Conservation (phyloP, 352 stramenopile genomes). For the Pythium oligandrum region DNA sequence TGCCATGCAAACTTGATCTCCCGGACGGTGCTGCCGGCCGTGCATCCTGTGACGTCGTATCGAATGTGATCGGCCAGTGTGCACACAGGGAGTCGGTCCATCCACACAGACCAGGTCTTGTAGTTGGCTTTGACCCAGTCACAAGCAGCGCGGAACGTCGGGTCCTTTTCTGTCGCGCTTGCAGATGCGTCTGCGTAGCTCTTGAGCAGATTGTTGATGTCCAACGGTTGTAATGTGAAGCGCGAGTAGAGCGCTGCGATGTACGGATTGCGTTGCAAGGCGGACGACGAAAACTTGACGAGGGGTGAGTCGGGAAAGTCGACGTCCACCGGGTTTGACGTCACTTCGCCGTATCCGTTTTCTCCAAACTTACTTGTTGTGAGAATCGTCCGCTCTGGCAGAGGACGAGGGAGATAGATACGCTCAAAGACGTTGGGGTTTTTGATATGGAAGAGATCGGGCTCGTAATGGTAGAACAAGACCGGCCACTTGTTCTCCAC, state of each 20-base stretch:
- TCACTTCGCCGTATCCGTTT: conserved; percentile 34
- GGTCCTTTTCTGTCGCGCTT: background rate
- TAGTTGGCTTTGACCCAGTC: conserved; percentile 29
- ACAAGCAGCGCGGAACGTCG: conserved; percentile 28
- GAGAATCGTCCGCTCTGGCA: conserved; percentile 13
- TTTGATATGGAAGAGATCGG: conserved; percentile 32
- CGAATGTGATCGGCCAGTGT: conserved; percentile 20
- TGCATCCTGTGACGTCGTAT: conserved; percentile 22
- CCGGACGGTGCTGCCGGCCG: conserved; percentile 3
- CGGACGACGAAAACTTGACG: no score
- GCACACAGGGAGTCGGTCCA: conserved; percentile 20
- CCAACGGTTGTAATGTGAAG: no score
- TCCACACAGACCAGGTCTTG: conserved; percentile 20
- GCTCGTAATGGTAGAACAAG: conserved; percentile 50
- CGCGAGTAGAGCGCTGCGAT: no score
- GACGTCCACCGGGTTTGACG: conserved; percentile 29
- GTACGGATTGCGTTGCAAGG: no score
- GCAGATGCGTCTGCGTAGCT: background rate
- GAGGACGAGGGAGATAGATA: conserved; percentile 29
- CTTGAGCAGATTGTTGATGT: background rate
- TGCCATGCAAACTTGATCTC: conserved; percentile 31
- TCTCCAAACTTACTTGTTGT: conserved; percentile 39
- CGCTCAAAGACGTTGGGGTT: conserved; percentile 24
- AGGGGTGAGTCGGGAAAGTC: conserved; percentile 10
- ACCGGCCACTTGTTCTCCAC: conserved; percentile 25